Base-by-base conservation (phyloP, 2,329 filamentous ascomycete species). In the Akanthomyces lecanii region DNA sequence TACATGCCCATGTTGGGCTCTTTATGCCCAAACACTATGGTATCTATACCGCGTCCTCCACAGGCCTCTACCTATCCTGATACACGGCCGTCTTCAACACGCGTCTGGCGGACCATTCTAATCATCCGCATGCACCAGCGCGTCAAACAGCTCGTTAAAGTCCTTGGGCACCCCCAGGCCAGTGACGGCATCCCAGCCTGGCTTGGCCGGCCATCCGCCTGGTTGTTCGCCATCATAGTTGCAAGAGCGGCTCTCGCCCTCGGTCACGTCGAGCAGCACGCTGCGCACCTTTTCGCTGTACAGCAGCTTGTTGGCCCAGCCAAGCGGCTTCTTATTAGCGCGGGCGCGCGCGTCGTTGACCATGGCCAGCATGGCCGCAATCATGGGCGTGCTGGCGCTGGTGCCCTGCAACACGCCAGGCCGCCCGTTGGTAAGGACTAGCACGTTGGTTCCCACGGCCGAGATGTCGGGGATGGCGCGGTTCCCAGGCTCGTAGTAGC, bases 391-490 rank as follows among this genome's bases (percentile, higher is more conserved):
- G 44, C 81, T 81, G 1, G 82, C 83, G 61, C 79, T 82, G 14
- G 81, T 83, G 12, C 81, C 81, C 53, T 73, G 67, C 2, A 79
- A 70, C 2, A 65, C 64, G 0, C 59, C 45, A 5, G 69, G 63
- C 16, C 61, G 56, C 8, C 75, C 76, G 6, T 69, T 69, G 18
- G 73, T 66, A 3, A 75, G 63, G 42, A 77, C 75, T 7, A 72
- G 65, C 62, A 87, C 89, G 65, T 85, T 82, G 8, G 83, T 83
- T 1, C 86, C 81, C 25, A 90, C 78, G 4, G 78, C 81, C 4
- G 80, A 76, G 28, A 85, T 74, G 66, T 85, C 82, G 0, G 83
- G 83, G 23, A 79, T 76, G 1, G 76, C 82, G 5, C 83, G 76
- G 44, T 80, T 82, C 3, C 68, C 72, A 0, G 69, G 64, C 66